Conservation (phyloP, 345 rosid species). For the Acer negundo region DNA sequence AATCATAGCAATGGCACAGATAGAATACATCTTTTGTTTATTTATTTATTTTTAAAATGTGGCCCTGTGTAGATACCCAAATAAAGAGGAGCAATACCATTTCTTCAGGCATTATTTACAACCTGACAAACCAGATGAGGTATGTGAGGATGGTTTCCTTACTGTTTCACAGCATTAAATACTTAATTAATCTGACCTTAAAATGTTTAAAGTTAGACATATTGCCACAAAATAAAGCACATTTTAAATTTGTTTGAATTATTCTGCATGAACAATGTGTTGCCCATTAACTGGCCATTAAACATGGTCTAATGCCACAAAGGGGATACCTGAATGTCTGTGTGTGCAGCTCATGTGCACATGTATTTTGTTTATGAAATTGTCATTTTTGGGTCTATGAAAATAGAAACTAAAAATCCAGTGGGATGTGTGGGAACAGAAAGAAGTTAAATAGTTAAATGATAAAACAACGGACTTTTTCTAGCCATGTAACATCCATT, state of each 20-base stretch:
- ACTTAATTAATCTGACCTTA: not conserved
- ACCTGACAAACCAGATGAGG: conserved; percentile 73
- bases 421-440: not conserved
- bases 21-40: conserved; percentile 10
- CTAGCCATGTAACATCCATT: not conserved
- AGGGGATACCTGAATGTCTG: not conserved
- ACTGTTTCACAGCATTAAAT: not conserved
- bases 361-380: not conserved
- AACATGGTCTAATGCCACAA: not conserved
- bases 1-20: not conserved
- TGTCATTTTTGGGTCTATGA: not conserved
- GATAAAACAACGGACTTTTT: not conserved
- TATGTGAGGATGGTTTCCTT: conserved; percentile 23
- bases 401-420: not conserved
- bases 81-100: conserved; percentile 76
- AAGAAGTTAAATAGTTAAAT: not conserved
- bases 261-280: not conserved
- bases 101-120: conserved; percentile 85
- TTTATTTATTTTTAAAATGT: conserved; percentile 18
- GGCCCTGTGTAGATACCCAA: conserved; percentile 65
- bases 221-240: not conserved
- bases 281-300: conserved; percentile 1
- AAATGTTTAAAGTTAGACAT: not conserved
- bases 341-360: not conserved
- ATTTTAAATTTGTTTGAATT: conserved; percentile 4